phyloP scores from a whole-genome alignment of 805 yeast species.

The Deakozyma indianensis region DNA sequence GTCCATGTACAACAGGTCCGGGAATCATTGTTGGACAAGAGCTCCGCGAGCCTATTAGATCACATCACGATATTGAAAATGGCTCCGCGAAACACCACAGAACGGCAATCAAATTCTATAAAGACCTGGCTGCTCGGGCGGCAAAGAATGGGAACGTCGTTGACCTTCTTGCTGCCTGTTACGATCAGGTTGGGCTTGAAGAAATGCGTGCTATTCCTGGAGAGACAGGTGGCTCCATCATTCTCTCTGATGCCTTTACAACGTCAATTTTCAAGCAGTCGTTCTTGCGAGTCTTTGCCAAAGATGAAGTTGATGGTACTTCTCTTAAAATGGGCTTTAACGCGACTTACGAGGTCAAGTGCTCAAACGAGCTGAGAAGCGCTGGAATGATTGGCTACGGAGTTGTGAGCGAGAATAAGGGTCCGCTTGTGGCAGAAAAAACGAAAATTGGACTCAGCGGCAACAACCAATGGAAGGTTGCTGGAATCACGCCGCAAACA shows the following conservation, averaged over 20 bases:
- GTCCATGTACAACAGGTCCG: slow-evolving; percentile 80
- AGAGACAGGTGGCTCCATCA: slow-evolving; percentile 76
- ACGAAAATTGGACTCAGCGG: slow-evolving; percentile 76
- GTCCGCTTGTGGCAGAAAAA: slow-evolving; percentile 67
- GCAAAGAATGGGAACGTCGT: slow-evolving; percentile 63
- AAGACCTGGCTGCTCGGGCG: slow-evolving; percentile 53
- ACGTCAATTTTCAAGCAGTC: slow-evolving; percentile 90
- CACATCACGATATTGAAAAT: slow-evolving; percentile 83
- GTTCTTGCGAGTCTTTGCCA: slow-evolving; percentile 63
- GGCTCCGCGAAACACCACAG: slow-evolving; percentile 78
- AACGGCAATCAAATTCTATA: slow-evolving; percentile 70
- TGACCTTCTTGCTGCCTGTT: slow-evolving; percentile 88
- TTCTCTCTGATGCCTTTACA: slow-evolving; percentile 83
- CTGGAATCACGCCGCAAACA: slow-evolving; percentile 64
- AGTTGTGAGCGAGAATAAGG: slow-evolving; percentile 29
- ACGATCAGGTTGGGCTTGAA: slow-evolving; percentile 87
- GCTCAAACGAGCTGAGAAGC: slow-evolving; percentile 67
- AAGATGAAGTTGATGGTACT: slow-evolving; percentile 52
- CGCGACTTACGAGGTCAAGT: slow-evolving; percentile 67
- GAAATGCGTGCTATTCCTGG: slow-evolving; percentile 80
- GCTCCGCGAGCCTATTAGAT: slow-evolving; percentile 81
- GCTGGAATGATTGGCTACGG: slow-evolving; percentile 87
- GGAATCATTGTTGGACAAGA: slow-evolving; percentile 77
- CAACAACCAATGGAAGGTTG: slow-evolving; percentile 67
- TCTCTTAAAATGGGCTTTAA: slow-evolving; percentile 70